Conservation (phyloP, 2,329 filamentous ascomycete species). For the Aspergillus calidoustus region DNA sequence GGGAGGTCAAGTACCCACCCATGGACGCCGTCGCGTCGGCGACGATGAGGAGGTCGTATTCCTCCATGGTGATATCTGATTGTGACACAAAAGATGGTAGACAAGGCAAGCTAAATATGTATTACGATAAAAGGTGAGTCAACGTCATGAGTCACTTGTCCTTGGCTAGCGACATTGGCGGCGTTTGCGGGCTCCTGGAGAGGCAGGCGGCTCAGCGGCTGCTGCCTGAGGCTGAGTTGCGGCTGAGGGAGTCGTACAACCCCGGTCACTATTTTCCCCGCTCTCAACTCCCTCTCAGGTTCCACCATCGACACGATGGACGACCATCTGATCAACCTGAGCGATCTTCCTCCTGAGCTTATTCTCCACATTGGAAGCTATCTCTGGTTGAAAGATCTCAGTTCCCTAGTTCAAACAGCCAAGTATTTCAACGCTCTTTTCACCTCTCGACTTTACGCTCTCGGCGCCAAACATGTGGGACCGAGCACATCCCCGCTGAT, state of each 20-base stretch:
- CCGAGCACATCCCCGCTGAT: not conserved
- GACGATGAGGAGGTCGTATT: conserved; percentile 25
- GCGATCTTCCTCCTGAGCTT: conserved; percentile 2
- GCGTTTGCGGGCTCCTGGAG: not conserved
- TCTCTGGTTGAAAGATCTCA: conserved; percentile 9
- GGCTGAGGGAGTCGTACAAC: not conserved
- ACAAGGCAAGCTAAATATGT: not conserved
- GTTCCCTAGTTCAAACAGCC: conserved; percentile 7
- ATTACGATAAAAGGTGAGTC: not conserved
- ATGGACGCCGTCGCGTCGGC: conserved; percentile 27
- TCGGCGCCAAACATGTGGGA: not conserved
- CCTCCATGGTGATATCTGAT: conserved; percentile 3
- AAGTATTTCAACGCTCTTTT: not conserved
- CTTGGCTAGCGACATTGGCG: not conserved
- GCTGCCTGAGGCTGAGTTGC: not conserved
- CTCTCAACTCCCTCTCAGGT: not conserved
- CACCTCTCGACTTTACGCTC: not conserved
- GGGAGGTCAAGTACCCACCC: conserved; percentile 45
- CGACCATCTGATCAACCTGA: not conserved
- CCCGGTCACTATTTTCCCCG: too few relatives aligned
- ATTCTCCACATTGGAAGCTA: conserved; percentile 5
- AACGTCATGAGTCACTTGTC: not conserved
- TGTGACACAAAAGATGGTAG: not conserved
- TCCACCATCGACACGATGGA: not conserved
- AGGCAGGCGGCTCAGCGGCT: not conserved